Base-by-base conservation (phyloP, 495 filamentous ascomycete species). In the Schizothecium vesticola region DNA sequence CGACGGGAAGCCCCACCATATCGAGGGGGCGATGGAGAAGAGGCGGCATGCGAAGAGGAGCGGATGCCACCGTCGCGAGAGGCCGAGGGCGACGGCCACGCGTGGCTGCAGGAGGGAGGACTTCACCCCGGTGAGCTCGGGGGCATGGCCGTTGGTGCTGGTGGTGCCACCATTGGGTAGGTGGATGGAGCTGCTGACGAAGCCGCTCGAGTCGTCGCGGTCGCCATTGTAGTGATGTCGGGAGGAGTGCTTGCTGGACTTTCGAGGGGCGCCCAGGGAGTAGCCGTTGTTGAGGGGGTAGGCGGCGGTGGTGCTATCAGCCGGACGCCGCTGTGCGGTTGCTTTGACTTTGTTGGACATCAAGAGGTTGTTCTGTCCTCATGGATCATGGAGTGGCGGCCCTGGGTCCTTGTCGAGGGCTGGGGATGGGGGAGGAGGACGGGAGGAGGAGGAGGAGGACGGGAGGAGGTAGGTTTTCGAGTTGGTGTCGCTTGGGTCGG, bases 31-130 rank as follows among this genome's bases (percentile, higher is more conserved):
- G 67, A 80, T 76, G 55, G 82, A 84, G 10, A 76, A 70, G 36
- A 83, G 75, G 33, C 82, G 81, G 65, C 80, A 80, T 61, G 75
- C 72, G 64, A 81, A 84, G 57, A 85, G 80, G 26, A 76, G 73
- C 51, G 76, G 75, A 65, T 85, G 78, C 82, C 82, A 85, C 56
- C 65, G 72, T 61, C 76, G 74, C n/a, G 82, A 79, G 16, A 85
- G 71, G 61, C 81, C 82, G 58, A 85, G 76, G 22, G 79, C 76
- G 66, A 85, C 82, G 72, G 82, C 81, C 21, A 85, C 80, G 63
- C 82, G 82, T 60, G 82, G 82, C 65, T 83, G 81, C n/a, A 85
- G 72, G 61, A 83, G 72, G 11, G 82, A 94, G 82, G 93, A 95
- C 10, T 65, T 71, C n/a, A 69, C 65, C 19, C 67, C 86, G 88